phyloP scores from a whole-genome alignment of 83 land plant species.

The Isoetes engelmannii region DNA sequence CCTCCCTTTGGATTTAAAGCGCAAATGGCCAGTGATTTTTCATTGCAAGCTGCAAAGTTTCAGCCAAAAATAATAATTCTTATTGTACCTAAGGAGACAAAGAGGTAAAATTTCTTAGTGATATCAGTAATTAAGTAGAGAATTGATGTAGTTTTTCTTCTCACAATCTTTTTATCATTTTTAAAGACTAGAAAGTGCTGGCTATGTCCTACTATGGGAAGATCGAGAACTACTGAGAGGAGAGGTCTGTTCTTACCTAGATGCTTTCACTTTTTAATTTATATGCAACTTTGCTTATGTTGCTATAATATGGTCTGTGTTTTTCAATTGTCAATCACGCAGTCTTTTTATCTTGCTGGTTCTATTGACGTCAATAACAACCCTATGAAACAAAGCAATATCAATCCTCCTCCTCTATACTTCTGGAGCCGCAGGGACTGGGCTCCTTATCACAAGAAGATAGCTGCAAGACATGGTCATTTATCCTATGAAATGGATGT shows the following conservation, averaged over 20 bases:
- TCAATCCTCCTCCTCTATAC: background rate
- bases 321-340: background rate
- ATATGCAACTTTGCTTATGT: background rate
- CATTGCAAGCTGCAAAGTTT: background rate
- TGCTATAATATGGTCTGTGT: background rate
- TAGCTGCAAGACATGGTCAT: background rate
- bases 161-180: background rate
- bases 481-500: no score
- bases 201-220: background rate
- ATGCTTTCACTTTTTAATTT: background rate
- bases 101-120: background rate
- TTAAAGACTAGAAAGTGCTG: background rate
- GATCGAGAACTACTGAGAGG: slow-evolving; percentile 2
- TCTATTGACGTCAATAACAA: background rate
- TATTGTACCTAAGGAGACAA: slow-evolving; percentile 2
- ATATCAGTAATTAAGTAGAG: background rate
- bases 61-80: slow-evolving; percentile 2
- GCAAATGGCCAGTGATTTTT: background rate
- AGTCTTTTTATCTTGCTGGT: background rate
- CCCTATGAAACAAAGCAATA: background rate
- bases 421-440: slow-evolving; percentile 3
- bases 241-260: background rate
- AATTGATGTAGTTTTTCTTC: background rate
- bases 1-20: slow-evolving; percentile 4
- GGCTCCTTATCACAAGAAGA: background rate